Evolutionary conservation across 2,329 filamentous ascomycete species (phyloP), one percentile per base, ranked within the genome.

Genomic region (Xylariaceae sp.): DNA sequence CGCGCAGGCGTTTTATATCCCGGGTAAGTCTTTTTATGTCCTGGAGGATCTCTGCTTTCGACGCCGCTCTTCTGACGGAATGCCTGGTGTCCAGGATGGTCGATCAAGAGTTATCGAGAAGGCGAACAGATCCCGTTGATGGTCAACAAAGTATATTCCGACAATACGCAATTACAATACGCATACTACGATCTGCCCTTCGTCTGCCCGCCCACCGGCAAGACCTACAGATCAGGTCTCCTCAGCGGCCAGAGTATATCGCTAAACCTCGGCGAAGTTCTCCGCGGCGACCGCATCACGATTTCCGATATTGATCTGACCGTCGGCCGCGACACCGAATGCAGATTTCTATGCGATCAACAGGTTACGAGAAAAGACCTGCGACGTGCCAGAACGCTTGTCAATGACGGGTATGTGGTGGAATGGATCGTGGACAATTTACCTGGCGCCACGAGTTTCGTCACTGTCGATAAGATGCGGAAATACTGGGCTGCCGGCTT

Each of bases 371-470:
- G 81, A 40, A 76, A 77, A 45, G 86, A 85, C 46, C 71, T 95
- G 55, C 78, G 80, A 63, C 81, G 83, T 67, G 87, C 88, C 3
- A 81, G 80, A 62, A 77, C 91, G 58, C 73, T 95, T 65, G 85
- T 95, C 40, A 80, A 80, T 57, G 81, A 91, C 51, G 88, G 87
- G 37, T 95, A 94, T 69, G 84, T 94, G n/a, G 85, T 86, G 1
- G 90, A 95, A 71, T 95, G 90, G 91, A 95, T 95, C 62, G 87
- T 94, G 60, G 90, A 96, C 71, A 95, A 95, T 65, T 77, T 96
- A 7, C 90, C 91, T 1, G 90, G 90, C 5, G 90, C 90, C 37
- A 95, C 90, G 6, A 91, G 86, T 69, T 95, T 95, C 67, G 87
- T 94, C 31, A 92, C 88, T 0, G 86, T 89, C 37, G 90, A 95